Evolutionary conservation across 176 grass and related monocot genomes (phyloP).

Genomic region (Carex parvula): DNA sequence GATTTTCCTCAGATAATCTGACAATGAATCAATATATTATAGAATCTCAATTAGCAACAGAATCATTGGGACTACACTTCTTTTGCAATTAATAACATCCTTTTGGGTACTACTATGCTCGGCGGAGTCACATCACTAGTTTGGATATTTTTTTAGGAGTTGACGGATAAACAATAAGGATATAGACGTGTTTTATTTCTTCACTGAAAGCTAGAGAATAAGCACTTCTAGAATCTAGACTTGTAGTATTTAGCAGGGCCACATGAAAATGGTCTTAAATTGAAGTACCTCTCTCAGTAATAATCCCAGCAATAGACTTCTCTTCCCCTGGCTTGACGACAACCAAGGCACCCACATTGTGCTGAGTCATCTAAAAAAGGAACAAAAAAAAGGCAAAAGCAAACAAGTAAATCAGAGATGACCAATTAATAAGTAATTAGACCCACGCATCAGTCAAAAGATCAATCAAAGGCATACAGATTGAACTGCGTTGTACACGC

Average conservation of each 20-base stretch:
- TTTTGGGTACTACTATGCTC: neutral
- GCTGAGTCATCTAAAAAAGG: constrained; percentile 74
- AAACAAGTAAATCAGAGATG: neutral
- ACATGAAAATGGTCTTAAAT: neutral
- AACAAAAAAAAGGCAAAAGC: constrained; percentile 7
- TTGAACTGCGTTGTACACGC: constrained; percentile 93
- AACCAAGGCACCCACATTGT: constrained; percentile 96
- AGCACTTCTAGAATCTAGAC: neutral
- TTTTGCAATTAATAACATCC: neutral
- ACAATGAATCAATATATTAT: constrained; percentile 4
- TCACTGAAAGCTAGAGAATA: neutral
- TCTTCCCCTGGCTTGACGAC: constrained; percentile 81
- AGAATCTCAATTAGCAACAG: neutral
- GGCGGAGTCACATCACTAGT: neutral
- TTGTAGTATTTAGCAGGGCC: neutral
- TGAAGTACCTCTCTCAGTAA: constrained; percentile 91
- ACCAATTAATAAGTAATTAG: neutral
- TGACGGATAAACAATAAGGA: neutral
- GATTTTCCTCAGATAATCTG: constrained; percentile 99
- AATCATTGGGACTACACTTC: neutral
- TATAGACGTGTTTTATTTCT: neutral
- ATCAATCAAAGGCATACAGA: constrained; percentile 44
- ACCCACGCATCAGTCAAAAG: neutral
- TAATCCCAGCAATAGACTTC: constrained; percentile 76
- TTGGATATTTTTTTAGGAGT: neutral